Conservation (phyloP, 2,329 filamentous ascomycete genomes). For the Fusarium sterilihyphosum region DNA sequence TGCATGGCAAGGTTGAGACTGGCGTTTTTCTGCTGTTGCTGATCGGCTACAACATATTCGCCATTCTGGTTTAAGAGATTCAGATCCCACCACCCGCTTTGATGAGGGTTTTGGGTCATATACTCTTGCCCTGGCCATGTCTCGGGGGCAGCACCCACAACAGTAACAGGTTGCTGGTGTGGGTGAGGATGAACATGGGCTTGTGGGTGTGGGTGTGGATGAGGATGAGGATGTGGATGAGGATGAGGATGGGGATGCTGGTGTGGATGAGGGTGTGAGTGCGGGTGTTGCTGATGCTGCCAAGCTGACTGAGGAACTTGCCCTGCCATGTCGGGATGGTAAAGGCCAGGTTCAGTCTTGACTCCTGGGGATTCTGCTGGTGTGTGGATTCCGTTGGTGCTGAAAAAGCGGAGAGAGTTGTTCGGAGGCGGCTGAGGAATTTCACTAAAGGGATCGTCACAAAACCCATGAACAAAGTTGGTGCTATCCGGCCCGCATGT, state of each 20-base stretch:
- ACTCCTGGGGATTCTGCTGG: slow-evolving; percentile 53
- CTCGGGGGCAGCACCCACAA: slow-evolving; percentile 27
- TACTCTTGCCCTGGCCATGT: slow-evolving; percentile 44
- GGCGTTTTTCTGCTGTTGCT: slow-evolving; percentile 50
- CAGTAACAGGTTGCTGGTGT: slow-evolving; percentile 31
- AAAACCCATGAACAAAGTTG: slow-evolving; percentile 50
- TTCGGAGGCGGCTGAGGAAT: slow-evolving; percentile 39
- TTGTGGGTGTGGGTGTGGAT: neutral
- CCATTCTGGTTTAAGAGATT: slow-evolving; percentile 45
- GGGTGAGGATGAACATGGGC: slow-evolving; percentile 4
- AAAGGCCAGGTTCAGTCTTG: slow-evolving; percentile 45
- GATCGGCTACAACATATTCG: slow-evolving; percentile 37
- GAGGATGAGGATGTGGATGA: neutral
- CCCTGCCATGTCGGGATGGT: slow-evolving; percentile 35
- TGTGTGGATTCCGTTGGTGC: slow-evolving; percentile 47
- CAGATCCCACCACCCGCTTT: slow-evolving; percentile 47
- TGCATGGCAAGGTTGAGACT: slow-evolving; percentile 54
- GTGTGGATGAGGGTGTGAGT: slow-evolving; percentile 1
- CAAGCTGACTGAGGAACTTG: slow-evolving; percentile 32
- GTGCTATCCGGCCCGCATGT: slow-evolving; percentile 41
- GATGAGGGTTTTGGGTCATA: slow-evolving; percentile 37
- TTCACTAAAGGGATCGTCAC: slow-evolving; percentile 53
- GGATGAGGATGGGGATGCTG: neutral
- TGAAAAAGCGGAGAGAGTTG: slow-evolving; percentile 46
- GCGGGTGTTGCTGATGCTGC: slow-evolving; percentile 40